Conservation (phyloP, 805 yeast genomes). For the Metschnikowia lachancei region DNA sequence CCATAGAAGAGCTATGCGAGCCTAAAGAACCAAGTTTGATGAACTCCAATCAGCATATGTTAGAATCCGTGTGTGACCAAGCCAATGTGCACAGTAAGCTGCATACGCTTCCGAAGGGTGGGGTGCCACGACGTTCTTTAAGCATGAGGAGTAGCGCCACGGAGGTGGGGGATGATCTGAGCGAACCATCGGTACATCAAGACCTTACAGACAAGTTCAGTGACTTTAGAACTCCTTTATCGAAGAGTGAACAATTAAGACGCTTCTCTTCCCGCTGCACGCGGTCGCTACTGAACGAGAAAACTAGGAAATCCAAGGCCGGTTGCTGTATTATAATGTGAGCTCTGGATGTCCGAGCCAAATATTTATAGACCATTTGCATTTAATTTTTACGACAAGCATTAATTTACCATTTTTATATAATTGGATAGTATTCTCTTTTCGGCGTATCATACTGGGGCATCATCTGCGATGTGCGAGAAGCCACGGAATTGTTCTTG, state of each 20-base stretch:
- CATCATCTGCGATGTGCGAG: conserved; percentile 75
- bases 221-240: background rate
- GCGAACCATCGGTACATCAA: background rate
- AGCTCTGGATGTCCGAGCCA: background rate
- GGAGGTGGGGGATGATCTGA: background rate
- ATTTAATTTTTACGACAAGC: background rate
- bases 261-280: background rate
- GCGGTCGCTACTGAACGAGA: background rate
- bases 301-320: conserved; percentile 1
- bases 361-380: conserved; percentile 2
- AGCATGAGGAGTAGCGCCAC: background rate
- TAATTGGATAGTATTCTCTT: background rate
- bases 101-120: background rate
- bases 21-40: background rate
- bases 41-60: background rate
- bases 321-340: conserved; percentile 23
- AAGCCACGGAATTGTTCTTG: conserved; percentile 98
- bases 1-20: background rate
- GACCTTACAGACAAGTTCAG: conserved; percentile 1
- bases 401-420: background rate
- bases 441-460: conserved; percentile 26
- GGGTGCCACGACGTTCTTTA: background rate
- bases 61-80: background rate
- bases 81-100: background rate
- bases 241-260: background rate